A percentile compares a stretch with the other conserved stretches of the same genome.
Evolutionary conservation across 176 grass and related monocot genomes (phyloP).

Genomic region (Melocanna baccifera): DNA sequence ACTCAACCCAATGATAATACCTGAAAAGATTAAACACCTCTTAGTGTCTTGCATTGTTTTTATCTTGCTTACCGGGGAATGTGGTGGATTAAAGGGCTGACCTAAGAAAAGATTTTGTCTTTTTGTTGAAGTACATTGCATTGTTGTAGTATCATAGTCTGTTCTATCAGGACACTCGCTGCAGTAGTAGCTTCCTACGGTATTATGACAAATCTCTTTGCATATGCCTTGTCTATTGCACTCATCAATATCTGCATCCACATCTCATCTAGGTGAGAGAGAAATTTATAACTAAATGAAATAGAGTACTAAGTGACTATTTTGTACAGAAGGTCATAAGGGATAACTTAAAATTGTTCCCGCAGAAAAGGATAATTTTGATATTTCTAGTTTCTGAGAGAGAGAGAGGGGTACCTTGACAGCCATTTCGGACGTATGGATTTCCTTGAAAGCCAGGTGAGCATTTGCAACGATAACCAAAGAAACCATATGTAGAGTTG

Average conservation of each 20-base stretch:
- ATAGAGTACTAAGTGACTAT: background rate
- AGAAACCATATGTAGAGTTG: background rate
- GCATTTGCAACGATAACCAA: constrained; percentile 5
- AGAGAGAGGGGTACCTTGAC: background rate
- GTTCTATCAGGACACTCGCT: background rate
- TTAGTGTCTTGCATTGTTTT: too few relatives aligned
- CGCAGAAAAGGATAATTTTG: too few relatives aligned
- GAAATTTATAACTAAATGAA: background rate
- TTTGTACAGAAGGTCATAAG: background rate
- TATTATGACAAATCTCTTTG: constrained; percentile 13
- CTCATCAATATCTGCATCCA: constrained; percentile 28
- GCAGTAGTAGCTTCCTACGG: background rate
- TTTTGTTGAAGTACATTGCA: background rate
- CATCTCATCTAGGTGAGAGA: background rate
- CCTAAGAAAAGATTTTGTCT: background rate
- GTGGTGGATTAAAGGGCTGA: background rate
- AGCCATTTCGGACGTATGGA: background rate
- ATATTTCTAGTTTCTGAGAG: too few relatives aligned
- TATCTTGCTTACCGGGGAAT: background rate
- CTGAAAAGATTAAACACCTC: background rate
- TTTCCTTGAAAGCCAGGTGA: background rate
- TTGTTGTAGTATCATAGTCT: background rate
- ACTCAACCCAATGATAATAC: constrained; percentile 11
- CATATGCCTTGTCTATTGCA: background rate
- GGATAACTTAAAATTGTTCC: too few relatives aligned